Base-by-base conservation (phyloP, 83 land plant genomes). In the Diphasiastrum complanatum region DNA sequence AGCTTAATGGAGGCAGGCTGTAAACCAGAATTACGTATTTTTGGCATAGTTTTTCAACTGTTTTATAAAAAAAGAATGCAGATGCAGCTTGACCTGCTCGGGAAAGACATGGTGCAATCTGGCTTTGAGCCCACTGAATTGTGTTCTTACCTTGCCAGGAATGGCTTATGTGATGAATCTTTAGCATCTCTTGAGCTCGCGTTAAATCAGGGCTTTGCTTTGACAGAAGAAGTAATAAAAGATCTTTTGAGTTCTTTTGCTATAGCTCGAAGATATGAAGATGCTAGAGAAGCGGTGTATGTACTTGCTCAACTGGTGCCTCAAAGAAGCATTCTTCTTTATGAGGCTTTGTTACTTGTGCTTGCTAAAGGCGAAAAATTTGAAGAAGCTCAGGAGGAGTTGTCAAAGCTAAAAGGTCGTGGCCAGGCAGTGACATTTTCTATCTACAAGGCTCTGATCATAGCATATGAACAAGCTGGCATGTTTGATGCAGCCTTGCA, bases 381-480 rank as follows among this genome's bases (percentile, higher is more conserved):
- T 22, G 70, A 60, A 55, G 76, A 80, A 65, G 96, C 89, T 47
- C 51, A 80, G 60, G 72, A 71, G 10, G 86, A 85, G 38, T 79
- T 83, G 35, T 22, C 61, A 22, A 76, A 74, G 34, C 25, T 54
- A 40, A 59, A 48, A 28, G 33, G 31, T 14, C 26, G 4, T 32
- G 62, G 57, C 19, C 25, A 34, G 12, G 11, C 52, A 32, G 18
- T 47, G 5, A 47, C 51, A 26, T 60, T 28, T 50, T 24, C 50
- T 41, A 46, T 79, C 62, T 82, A 80, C 53, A 78, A 83, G 37
- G 62, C 68, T 47, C 47, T 89, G 31, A 68, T 89, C 55, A 49
- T 56, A 5, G 53, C 74, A 47, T 89, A 81, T 60, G 66, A 53
- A 38, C 73, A 74, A 38, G 51, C 58, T 60, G 91, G 75, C 50